Evolutionary conservation across 2,329 filamentous ascomycete species (phyloP).

Genomic region (Sphaceloma murrayae): DNA sequence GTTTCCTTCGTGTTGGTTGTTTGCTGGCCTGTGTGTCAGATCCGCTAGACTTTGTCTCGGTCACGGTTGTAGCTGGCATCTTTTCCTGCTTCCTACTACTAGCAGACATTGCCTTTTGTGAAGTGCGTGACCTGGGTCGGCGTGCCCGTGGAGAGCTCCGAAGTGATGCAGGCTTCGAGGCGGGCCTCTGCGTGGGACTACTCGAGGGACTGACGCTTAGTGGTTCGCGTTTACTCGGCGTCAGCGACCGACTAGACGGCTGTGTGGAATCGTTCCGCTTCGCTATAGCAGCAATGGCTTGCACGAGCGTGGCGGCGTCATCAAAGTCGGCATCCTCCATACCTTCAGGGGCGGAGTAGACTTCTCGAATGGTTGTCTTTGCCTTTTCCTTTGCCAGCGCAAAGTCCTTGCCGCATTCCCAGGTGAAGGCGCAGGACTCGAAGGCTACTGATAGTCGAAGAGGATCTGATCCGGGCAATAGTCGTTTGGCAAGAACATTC

Average conservation of each 20-base stretch:
- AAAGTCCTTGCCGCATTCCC: slow-evolving; percentile 80
- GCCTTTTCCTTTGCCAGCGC: slow-evolving; percentile 68
- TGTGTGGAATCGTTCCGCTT: slow-evolving; percentile 49
- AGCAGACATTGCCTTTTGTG: neutral
- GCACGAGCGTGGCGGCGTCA: slow-evolving; percentile 81
- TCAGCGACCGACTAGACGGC: slow-evolving; percentile 10
- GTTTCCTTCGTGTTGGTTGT: slow-evolving; percentile 6
- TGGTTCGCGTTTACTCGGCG: slow-evolving; percentile 18
- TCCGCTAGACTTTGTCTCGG: neutral
- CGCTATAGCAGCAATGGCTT: slow-evolving; percentile 79
- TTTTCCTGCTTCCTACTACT: slow-evolving; percentile 9
- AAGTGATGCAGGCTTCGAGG: slow-evolving; percentile 16
- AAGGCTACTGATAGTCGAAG: slow-evolving; percentile 81
- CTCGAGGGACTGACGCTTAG: slow-evolving; percentile 28
- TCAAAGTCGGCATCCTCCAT: slow-evolving; percentile 95
- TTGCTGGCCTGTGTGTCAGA: slow-evolving; percentile 19
- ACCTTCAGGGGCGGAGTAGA: slow-evolving; percentile 81
- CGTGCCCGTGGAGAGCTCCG: neutral
- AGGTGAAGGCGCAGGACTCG: slow-evolving; percentile 86
- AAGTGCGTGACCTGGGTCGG: neutral
- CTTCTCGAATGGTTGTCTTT: slow-evolving; percentile 74
- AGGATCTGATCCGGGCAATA: slow-evolving; percentile 81
- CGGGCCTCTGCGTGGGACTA: slow-evolving; percentile 12
- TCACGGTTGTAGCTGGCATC: slow-evolving; percentile 1
- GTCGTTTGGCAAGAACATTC: slow-evolving; percentile 58